Base-by-base conservation (phyloP, 257 asterid species). In the Salvia splendens region DNA sequence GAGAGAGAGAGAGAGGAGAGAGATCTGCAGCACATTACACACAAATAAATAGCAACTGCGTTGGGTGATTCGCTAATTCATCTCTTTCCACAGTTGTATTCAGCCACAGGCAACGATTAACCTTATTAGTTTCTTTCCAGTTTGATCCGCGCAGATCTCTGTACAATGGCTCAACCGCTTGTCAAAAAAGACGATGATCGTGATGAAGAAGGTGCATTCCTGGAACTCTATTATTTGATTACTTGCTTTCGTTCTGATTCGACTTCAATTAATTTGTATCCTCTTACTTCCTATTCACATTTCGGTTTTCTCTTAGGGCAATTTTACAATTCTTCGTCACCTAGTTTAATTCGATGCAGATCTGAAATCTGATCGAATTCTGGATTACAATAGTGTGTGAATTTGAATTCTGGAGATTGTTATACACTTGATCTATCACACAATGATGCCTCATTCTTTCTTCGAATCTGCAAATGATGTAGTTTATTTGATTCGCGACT, bases 161-260 rank as follows among this genome's bases (percentile, higher is more conserved):
- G 81, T 62, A 62, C 64, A 74, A 85, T 85, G 91, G 91, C 91
- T 69, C 88, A 82, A 67, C 91, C 86, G 65, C 80, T 82, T 33
- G 83, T 85, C 68, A 85, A 85, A 80, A 85, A 85, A 74, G 91
- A 85, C 82, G 91, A 85, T 11, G 91, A 85, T 81, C 91, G 84
- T 67, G 91, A 85, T 41, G 88, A 85, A 65, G 91, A 85, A 82
- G 91, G 91, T 82, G 75, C 77, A 32, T 65, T 61, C 69, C 63
- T 51, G 15, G 38, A 58, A 45, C 70, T 74, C 32, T 12, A 11
- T 74, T 30, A 11, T n/a, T 32, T n/a, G 9, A 8, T 65, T 12
- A 1, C 69, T 15, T 9, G 11, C 8, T 16, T 11, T 56, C 64
- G 12, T 5, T 48, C 2, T 7, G 12, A 60, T 72, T 61, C 52